These are phyloP conservation scores for Phyllosticta citrichinensis DNA, from an alignment of 2,329 filamentous ascomycete genomes.

Conservation along the genomic window DNA sequence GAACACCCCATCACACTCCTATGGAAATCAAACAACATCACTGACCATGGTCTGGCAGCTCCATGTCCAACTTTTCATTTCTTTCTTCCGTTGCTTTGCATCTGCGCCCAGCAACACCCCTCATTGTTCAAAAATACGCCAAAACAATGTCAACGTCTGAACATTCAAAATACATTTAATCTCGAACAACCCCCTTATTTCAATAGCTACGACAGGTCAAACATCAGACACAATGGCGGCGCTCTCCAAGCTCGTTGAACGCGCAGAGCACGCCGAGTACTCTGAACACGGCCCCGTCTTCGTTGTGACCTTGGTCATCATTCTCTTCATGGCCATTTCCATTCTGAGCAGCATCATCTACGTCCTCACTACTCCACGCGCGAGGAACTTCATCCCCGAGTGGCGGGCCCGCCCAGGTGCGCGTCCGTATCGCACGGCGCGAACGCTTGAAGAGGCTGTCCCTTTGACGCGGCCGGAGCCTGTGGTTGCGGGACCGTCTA, in stretches of 20 bases:
- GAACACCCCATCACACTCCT: too few species aligned
- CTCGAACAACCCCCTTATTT: not conserved
- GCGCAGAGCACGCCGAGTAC: not conserved
- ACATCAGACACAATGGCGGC: not conserved
- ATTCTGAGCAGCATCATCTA: not conserved
- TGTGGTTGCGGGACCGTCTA: not conserved
- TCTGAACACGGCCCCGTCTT: not conserved
- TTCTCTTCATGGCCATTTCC: not conserved
- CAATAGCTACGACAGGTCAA: not conserved
- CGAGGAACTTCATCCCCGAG: not conserved
- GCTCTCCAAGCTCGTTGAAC: not conserved
- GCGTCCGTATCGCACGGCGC: not conserved
- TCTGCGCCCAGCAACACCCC: not conserved
- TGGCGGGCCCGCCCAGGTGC: not conserved
- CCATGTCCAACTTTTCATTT: too few species aligned
- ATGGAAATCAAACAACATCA: too few species aligned
- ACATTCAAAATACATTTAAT: not conserved
- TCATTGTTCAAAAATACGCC: not conserved
- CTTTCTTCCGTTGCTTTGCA: not conserved
- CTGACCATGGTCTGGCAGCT: too few species aligned
- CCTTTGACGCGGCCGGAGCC: not conserved
- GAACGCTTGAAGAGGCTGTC: not conserved
- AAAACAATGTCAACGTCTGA: not conserved
- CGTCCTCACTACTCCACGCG: not conserved
- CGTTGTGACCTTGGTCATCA: not conserved